These are phyloP conservation scores for Pseudoturritis turrita DNA, from an alignment of 345 rosid species.

Conservation along the genomic window DNA sequence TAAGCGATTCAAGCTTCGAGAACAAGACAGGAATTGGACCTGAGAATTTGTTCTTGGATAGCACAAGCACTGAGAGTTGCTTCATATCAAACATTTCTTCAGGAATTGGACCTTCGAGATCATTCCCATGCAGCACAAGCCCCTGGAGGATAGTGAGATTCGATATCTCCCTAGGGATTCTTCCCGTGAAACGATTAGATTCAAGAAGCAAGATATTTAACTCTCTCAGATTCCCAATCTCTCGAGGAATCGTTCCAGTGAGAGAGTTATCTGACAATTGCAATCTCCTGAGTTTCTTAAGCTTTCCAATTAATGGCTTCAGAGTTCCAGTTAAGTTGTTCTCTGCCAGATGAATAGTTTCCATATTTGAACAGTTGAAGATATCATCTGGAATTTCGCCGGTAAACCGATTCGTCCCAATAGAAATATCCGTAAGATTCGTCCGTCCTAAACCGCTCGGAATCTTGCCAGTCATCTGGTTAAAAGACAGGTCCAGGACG, in stretches of 20 bases:
- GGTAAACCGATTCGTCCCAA: slow-evolving; percentile 43
- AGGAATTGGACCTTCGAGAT: slow-evolving; percentile 56
- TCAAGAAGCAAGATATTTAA: slow-evolving; percentile 41
- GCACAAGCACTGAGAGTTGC: slow-evolving; percentile 45
- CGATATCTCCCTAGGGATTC: slow-evolving; percentile 56
- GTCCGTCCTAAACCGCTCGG: slow-evolving; percentile 58
- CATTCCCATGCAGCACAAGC: slow-evolving; percentile 43
- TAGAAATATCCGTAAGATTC: slow-evolving; percentile 48
- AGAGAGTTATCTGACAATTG: slow-evolving; percentile 44
- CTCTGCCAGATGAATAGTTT: slow-evolving; percentile 24
- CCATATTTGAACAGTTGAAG: slow-evolving; percentile 59
- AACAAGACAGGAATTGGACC: slow-evolving; percentile 50
- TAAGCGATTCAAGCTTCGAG: slow-evolving; percentile 57
- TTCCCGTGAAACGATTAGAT: slow-evolving; percentile 55
- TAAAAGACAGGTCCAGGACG: slow-evolving; percentile 35
- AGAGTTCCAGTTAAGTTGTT: slow-evolving; percentile 61
- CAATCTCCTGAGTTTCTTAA: slow-evolving; percentile 42
- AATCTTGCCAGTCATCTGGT: slow-evolving; percentile 49
- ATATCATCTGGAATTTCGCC: slow-evolving; percentile 81
- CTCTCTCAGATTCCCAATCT: slow-evolving; percentile 57
- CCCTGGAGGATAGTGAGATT: slow-evolving; percentile 68
- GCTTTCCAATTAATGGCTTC: slow-evolving; percentile 56
- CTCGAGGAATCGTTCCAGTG: slow-evolving; percentile 58
- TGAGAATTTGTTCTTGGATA: slow-evolving; percentile 55
- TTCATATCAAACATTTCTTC: slow-evolving; percentile 49